phyloP scores from a whole-genome alignment of 805 yeast species.

The Cyberlindnera subsufficiens region DNA sequence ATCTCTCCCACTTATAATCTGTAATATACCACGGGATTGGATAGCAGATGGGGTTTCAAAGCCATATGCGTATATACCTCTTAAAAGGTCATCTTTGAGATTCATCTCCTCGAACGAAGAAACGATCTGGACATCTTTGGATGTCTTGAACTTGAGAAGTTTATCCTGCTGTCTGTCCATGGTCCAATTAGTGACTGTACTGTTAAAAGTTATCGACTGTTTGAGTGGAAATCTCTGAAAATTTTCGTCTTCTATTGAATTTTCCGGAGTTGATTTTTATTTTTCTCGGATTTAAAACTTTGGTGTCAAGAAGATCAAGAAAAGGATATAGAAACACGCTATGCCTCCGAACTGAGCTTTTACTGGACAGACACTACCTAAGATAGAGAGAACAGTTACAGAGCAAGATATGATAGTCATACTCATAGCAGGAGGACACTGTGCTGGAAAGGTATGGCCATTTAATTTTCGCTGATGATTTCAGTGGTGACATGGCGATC shows the following conservation, averaged over 20 bases:
- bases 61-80: constrained; percentile 82
- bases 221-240: background rate
- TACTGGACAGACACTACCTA: too few species aligned
- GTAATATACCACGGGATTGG: constrained; percentile 95
- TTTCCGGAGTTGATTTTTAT: too few species aligned
- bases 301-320: too few species aligned
- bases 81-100: constrained; percentile 55
- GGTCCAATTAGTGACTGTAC: constrained; percentile 33
- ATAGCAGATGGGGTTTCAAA: constrained; percentile 96
- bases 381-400: background rate
- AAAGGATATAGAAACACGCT: too few species aligned
- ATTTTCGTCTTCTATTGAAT: background rate
- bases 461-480: constrained; percentile 4
- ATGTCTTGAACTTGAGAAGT: constrained; percentile 55
- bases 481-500: too few species aligned
- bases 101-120: constrained; percentile 74
- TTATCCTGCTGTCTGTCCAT: constrained; percentile 56
- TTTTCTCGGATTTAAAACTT: too few species aligned
- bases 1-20: constrained; percentile 90
- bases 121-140: constrained; percentile 48
- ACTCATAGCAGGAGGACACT: constrained; percentile 58
- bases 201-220: background rate
- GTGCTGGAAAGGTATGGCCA: constrained; percentile 40
- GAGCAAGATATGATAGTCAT: constrained; percentile 26
- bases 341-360: too few species aligned